These are phyloP conservation scores for Metschnikowia shivogae DNA, from an alignment of 805 yeast genomes.

Conservation along the genomic window DNA sequence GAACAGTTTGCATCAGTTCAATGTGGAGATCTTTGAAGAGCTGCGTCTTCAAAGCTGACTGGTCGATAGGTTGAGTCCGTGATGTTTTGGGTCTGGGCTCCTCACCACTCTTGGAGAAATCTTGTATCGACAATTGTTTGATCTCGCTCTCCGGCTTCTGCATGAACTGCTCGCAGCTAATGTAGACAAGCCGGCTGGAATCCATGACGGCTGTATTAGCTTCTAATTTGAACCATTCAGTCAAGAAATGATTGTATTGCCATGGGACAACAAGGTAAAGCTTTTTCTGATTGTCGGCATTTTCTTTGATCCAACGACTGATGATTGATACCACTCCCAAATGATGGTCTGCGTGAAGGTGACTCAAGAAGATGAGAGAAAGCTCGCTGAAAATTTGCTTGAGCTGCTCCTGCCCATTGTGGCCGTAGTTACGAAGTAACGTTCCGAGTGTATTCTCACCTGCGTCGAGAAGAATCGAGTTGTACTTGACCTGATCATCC, in stretches of 20 bases:
- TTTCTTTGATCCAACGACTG: slow-evolving; percentile 57
- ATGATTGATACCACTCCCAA: slow-evolving; percentile 74
- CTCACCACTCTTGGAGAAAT: slow-evolving; percentile 32
- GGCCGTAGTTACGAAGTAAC: slow-evolving; percentile 57
- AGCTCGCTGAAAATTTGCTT: slow-evolving; percentile 54
- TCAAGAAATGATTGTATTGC: slow-evolving; percentile 61
- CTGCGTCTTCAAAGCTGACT: slow-evolving; percentile 15
- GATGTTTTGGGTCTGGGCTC: slow-evolving; percentile 18
- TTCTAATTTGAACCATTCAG: slow-evolving; percentile 63
- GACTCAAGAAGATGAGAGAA: slow-evolving; percentile 68
- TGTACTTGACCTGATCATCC: slow-evolving; percentile 23
- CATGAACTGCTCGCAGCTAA: slow-evolving; percentile 60
- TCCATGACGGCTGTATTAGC: slow-evolving; percentile 24
- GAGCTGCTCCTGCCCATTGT: slow-evolving; percentile 34
- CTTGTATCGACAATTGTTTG: slow-evolving; percentile 23
- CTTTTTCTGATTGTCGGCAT: slow-evolving; percentile 25
- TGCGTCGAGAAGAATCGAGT: slow-evolving; percentile 74
- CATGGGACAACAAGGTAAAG: slow-evolving; percentile 71
- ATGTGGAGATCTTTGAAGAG: slow-evolving; percentile 45
- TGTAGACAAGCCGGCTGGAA: slow-evolving; percentile 42
- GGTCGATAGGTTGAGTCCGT: slow-evolving; percentile 14
- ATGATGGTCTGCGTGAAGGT: slow-evolving; percentile 96
- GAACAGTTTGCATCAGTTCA: slow-evolving; percentile 49
- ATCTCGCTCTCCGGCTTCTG: slow-evolving; percentile 26
- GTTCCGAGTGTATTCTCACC: slow-evolving; percentile 90